These are phyloP conservation scores for Tylopilus rubrobrunneus DNA, from an alignment of 768 basidiomycete genomes.

Conservation along the genomic window DNA sequence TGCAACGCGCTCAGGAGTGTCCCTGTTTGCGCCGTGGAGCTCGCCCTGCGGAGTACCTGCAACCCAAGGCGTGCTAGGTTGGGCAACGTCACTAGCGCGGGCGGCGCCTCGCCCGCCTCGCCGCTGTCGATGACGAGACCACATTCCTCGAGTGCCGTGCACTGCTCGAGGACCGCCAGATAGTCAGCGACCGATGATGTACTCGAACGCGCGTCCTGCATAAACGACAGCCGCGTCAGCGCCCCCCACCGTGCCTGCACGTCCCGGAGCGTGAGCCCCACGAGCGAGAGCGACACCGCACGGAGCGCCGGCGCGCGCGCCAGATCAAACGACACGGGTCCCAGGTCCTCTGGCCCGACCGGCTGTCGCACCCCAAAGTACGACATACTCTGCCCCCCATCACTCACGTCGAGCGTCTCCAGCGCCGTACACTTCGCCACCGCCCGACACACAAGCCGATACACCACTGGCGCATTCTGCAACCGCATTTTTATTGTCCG, in stretches of 20 bases:
- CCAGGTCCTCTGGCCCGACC: background rate
- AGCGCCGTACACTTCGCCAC: conserved; percentile 16
- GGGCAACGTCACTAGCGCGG: conserved; percentile 12
- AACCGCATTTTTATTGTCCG: conserved; percentile 18
- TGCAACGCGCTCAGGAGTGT: conserved; percentile 8
- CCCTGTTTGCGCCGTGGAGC: conserved; percentile 17
- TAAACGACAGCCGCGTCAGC: conserved; percentile 22
- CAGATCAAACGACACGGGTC: conserved; percentile 13
- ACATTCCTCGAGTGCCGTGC: conserved; percentile 22
- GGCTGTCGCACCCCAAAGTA: conserved; percentile 1
- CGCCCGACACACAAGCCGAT: conserved; percentile 3
- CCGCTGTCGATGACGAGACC: conserved; percentile 13
- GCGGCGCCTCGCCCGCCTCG: conserved; percentile 1
- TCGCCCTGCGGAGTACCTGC: conserved; percentile 14
- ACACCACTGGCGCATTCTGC: conserved; percentile 18
- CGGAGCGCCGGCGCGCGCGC: conserved; percentile 10
- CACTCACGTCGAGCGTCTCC: conserved; percentile 17
- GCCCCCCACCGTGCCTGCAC: conserved; percentile 15
- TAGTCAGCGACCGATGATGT: conserved; percentile 21
- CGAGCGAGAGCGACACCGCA: conserved; percentile 17
- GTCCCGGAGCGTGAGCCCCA: conserved; percentile 14
- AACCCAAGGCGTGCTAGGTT: conserved; percentile 16
- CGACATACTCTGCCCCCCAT: conserved; percentile 13
- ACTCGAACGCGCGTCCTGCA: conserved; percentile 22
- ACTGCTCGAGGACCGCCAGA: conserved; percentile 16